Conservation (phyloP, 2,329 filamentous ascomycete genomes). For the Fusarium sarcochroum region DNA sequence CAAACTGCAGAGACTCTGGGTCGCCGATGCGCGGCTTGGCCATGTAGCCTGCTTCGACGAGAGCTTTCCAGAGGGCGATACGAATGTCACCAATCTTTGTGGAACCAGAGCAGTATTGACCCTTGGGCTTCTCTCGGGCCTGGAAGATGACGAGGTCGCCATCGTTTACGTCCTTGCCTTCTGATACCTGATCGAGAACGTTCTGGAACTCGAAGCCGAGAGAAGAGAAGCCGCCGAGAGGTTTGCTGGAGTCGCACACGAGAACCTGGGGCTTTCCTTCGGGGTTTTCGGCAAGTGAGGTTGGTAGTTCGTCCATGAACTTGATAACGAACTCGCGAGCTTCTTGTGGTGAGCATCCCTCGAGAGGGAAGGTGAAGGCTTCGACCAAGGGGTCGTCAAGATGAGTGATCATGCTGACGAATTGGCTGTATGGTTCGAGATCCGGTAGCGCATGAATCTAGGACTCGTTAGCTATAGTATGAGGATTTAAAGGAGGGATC, state of each 20-base stretch:
- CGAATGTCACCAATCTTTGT: conserved; percentile 80
- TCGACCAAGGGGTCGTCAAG: conserved; percentile 80
- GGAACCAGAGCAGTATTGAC: conserved; percentile 71
- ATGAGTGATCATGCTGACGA: conserved; percentile 81
- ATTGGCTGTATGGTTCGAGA: conserved; percentile 68
- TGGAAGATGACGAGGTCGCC: conserved; percentile 88
- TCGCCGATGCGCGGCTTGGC: conserved; percentile 55
- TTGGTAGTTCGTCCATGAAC: conserved; percentile 78
- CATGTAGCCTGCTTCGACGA: conserved; percentile 74
- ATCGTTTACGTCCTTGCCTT: conserved; percentile 61
- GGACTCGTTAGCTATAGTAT: background rate
- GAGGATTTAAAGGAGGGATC: conserved; percentile 22
- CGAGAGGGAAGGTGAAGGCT: conserved; percentile 76
- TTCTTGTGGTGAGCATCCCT: conserved; percentile 64
- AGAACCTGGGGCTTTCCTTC: conserved; percentile 87
- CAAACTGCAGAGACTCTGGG: conserved; percentile 70
- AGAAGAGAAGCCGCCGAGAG: conserved; percentile 81
- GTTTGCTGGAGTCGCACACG: conserved; percentile 79
- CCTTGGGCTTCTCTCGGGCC: conserved; percentile 76
- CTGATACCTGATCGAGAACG: conserved; percentile 55
- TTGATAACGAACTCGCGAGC: conserved; percentile 73
- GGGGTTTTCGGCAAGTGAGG: conserved; percentile 74
- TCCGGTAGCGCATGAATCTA: conserved; percentile 77
- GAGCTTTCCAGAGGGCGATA: conserved; percentile 76
- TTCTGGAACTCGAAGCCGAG: conserved; percentile 78